These are phyloP conservation scores for Exophiala sp. DNA, from an alignment of 2,329 filamentous ascomycete species.

Conservation along the genomic window DNA sequence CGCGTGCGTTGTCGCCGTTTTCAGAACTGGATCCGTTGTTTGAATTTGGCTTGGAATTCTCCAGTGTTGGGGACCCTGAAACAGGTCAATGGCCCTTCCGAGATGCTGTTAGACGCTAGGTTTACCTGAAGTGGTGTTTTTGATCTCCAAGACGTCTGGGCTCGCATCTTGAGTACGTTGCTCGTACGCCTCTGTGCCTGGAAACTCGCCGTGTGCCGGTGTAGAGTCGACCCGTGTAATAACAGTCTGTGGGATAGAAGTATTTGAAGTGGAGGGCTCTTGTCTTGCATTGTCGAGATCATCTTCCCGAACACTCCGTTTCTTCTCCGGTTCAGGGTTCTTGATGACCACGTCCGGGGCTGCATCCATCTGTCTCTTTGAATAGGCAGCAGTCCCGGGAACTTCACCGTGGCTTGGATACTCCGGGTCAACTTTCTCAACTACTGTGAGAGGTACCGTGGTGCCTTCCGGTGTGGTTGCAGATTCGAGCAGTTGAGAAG, in stretches of 20 bases:
- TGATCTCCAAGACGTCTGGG: conserved; percentile 40
- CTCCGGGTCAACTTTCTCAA: conserved; percentile 56
- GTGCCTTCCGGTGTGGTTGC: conserved; percentile 48
- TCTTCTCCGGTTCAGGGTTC: conserved; percentile 31
- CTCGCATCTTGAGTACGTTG: conserved; percentile 39
- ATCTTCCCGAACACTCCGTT: conserved; percentile 6
- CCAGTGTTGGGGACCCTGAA: conserved; percentile 52
- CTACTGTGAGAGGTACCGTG: conserved; percentile 53
- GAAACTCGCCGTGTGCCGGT: conserved; percentile 34
- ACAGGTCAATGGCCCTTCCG: conserved; percentile 55
- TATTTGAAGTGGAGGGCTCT: conserved; percentile 5
- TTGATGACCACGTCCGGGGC: conserved; percentile 53
- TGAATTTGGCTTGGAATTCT: conserved; percentile 39
- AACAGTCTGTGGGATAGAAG: conserved; percentile 39
- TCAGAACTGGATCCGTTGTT: conserved; percentile 32
- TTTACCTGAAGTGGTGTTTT: conserved; percentile 53
- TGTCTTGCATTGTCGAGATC: background rate
- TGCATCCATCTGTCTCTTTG: conserved; percentile 53
- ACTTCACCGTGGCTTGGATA: conserved; percentile 55
- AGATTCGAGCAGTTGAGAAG: conserved; percentile 38
- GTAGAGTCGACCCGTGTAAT: conserved; percentile 41
- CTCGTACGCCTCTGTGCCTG: conserved; percentile 36
- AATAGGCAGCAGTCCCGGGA: conserved; percentile 54
- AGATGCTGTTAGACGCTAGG: conserved; percentile 33
- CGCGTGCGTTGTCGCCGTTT: conserved; percentile 22